These are phyloP conservation scores for Talaromyces sp. DNA, from an alignment of 2,329 filamentous ascomycete genomes.

Conservation along the genomic window DNA sequence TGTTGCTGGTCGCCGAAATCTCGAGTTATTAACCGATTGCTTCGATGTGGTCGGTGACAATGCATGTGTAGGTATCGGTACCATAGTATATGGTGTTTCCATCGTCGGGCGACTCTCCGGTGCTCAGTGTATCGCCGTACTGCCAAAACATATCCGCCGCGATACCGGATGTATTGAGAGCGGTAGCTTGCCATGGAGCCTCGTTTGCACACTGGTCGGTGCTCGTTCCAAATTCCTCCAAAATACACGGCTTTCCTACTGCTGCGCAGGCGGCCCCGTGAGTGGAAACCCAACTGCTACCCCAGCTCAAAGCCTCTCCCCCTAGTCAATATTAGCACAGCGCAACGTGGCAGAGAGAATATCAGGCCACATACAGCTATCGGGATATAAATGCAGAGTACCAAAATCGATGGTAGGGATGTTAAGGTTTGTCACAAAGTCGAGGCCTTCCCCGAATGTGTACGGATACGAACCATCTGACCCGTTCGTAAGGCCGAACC, in stretches of 20 bases:
- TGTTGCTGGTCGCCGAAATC: background rate
- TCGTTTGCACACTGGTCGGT: slow-evolving; percentile 24
- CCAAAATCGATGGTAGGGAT: slow-evolving; percentile 55
- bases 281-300: slow-evolving; percentile 44
- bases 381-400: slow-evolving; percentile 50
- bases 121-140: slow-evolving; percentile 26
- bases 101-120: slow-evolving; percentile 25
- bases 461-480: slow-evolving; percentile 53
- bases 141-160: slow-evolving; percentile 38
- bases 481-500: slow-evolving; percentile 44
- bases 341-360: background rate
- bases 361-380: slow-evolving; percentile 31
- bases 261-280: slow-evolving; percentile 38
- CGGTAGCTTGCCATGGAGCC: slow-evolving; percentile 31
- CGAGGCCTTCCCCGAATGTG: slow-evolving; percentile 45
- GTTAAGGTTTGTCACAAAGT: slow-evolving; percentile 49
- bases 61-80: slow-evolving; percentile 23
- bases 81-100: slow-evolving; percentile 30
- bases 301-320: slow-evolving; percentile 37
- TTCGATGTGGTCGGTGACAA: slow-evolving; percentile 28
- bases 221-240: slow-evolving; percentile 37
- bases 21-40: background rate
- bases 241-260: slow-evolving; percentile 35
- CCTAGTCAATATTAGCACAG: slow-evolving; percentile 17
- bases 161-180: slow-evolving; percentile 28